A percentile compares a stretch with the other conserved stretches of the same genome.
These are phyloP conservation scores for Trichoderma polysporum DNA, from an alignment of 2,329 filamentous ascomycete species.

Conservation along the genomic window DNA sequence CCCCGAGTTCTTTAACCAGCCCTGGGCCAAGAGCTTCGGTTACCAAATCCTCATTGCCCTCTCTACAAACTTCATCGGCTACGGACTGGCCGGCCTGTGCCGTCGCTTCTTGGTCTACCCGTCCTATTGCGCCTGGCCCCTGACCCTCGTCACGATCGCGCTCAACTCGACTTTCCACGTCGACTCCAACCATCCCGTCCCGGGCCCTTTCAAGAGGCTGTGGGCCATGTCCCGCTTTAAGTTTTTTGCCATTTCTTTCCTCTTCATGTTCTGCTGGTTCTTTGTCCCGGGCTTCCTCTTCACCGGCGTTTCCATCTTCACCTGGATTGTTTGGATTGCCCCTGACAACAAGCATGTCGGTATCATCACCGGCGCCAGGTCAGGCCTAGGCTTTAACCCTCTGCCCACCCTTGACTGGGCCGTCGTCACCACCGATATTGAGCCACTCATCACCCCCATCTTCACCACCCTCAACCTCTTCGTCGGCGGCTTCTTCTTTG, in stretches of 20 bases:
- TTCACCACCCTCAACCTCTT: slow-evolving; percentile 40
- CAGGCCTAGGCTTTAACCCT: slow-evolving; percentile 43
- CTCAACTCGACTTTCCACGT: slow-evolving; percentile 51
- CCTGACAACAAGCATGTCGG: slow-evolving; percentile 42
- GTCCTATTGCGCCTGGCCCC: slow-evolving; percentile 54
- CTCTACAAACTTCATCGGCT: slow-evolving; percentile 55
- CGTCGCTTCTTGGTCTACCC: slow-evolving; percentile 54
- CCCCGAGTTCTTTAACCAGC: slow-evolving; percentile 51
- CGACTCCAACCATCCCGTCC: slow-evolving; percentile 34
- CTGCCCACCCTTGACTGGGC: slow-evolving; percentile 47
- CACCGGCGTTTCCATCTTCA: slow-evolving; percentile 47
- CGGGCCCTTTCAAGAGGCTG: slow-evolving; percentile 33
- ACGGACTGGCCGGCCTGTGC: slow-evolving; percentile 52
- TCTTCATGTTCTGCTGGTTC: slow-evolving; percentile 53
- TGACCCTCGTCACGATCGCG: slow-evolving; percentile 50
- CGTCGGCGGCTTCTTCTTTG: slow-evolving; percentile 32
- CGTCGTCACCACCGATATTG: slow-evolving; percentile 30
- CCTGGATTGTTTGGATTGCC: slow-evolving; percentile 55
- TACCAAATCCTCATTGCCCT: slow-evolving; percentile 53
- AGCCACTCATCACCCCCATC: slow-evolving; percentile 41
- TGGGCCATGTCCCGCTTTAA: slow-evolving; percentile 45
- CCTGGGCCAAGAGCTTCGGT: slow-evolving; percentile 46
- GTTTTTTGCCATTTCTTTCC: slow-evolving; percentile 47
- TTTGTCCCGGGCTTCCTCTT: slow-evolving; percentile 56
- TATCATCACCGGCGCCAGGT: slow-evolving; percentile 38